These are phyloP conservation scores for Yarrowia sp. DNA, from an alignment of 805 yeast genomes.

Conservation along the genomic window DNA sequence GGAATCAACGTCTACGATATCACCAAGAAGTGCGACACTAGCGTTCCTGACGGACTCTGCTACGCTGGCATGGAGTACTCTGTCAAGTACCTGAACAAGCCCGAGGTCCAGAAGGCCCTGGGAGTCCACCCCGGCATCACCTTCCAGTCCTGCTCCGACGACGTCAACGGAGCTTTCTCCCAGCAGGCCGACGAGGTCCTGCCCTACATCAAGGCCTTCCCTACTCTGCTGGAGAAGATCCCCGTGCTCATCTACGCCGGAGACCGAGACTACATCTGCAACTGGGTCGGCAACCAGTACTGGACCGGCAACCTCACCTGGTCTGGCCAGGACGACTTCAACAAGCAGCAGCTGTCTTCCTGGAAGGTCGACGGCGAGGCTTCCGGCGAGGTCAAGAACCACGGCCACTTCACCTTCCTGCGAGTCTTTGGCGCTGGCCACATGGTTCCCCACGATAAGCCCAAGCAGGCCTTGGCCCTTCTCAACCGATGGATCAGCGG, in stretches of 20 bases:
- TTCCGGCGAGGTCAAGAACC: constrained; percentile 70
- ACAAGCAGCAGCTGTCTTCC: constrained; percentile 45
- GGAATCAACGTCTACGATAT: constrained; percentile 7
- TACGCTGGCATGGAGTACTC: neutral
- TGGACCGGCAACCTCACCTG: constrained; percentile 73
- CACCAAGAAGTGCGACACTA: neutral
- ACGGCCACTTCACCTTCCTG: constrained; percentile 68
- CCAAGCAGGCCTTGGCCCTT: constrained; percentile 37
- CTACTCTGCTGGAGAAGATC: constrained; percentile 57
- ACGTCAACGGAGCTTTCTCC: neutral
- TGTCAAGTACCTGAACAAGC: neutral
- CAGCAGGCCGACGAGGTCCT: constrained; percentile 53
- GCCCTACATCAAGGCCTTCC: constrained; percentile 57
- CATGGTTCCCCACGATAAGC: constrained; percentile 90
- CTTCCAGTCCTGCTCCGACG: neutral
- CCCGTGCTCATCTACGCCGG: constrained; percentile 91
- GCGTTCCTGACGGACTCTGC: neutral
- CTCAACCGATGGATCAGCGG: constrained; percentile 8
- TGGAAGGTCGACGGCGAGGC: constrained; percentile 41
- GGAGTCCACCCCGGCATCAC: constrained; percentile 15
- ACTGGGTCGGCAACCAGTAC: constrained; percentile 89
- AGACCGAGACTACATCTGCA: constrained; percentile 87
- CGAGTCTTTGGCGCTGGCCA: constrained; percentile 84
- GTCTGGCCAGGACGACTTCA: constrained; percentile 54
- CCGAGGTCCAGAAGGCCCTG: neutral